Base-by-base conservation (phyloP, 1,284 basidiomycete genomes). In the Ustilago shanxiensis region DNA sequence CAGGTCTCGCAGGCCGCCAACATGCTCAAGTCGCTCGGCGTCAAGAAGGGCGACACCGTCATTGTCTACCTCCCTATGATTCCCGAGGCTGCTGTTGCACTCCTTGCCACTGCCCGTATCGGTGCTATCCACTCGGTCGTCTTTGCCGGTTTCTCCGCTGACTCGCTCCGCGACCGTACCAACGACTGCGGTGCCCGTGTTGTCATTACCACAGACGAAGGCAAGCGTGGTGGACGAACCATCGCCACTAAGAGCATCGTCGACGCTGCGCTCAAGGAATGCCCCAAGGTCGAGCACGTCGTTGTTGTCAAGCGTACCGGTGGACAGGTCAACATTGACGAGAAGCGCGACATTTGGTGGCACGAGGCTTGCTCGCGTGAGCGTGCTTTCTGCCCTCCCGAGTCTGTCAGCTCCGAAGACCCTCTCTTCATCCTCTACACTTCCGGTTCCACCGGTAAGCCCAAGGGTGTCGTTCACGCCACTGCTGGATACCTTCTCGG, bases 41-140 rank as follows among this genome's bases (percentile, higher is more conserved):
- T 99, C 87, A 95, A 93, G 89, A 97, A 96, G 88, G 96, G 96
- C 63, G 96, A 99, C 87, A 94, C 81, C 18, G 84, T 86, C 56
- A 82, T 84, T 45, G 72, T 98, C 76, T 98, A 98, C 83, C 79
- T 85, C 22, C 84, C 82, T 72, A 86, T 86, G 86, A 86, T 87
- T 29, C 87, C 87, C 64, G 87, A 98, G 82, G 92, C 96, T 20
- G 94, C 92, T 59, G 95, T 94, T 39, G 93, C 95, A 33, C 95
- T 99, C 90, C 92, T 99, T 60, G 96, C 96, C 22, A 98, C 95
- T 87, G 95, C 96, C 7, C 92, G 96, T 81, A 94, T 99, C 83
- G 97, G 96, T 60, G 96, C 97, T 28, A 89, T 99, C 62, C 97
- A 99, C 89, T 97, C 95, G n/a, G 96, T 98, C 84, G 92, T 99